Evolutionary conservation across 1,139 yeast species (phyloP), one percentile per base, ranked within the genome.

Genomic region (Debaryomycetaceae sp.): DNA sequence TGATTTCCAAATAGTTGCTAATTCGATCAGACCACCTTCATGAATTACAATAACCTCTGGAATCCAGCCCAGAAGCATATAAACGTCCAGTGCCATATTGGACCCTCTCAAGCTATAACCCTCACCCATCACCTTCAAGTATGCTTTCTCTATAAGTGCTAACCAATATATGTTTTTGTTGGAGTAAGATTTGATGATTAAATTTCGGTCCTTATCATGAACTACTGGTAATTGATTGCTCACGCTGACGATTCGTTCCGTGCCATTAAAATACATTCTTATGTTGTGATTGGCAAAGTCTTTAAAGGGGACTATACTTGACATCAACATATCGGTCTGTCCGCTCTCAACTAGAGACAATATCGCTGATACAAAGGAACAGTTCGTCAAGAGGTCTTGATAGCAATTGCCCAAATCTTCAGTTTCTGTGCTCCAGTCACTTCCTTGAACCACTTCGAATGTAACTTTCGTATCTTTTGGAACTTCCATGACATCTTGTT

Each of bases 11-110:
- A 72, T 59, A 0, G 47, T 46, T 11, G 50, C 56, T 32, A 64
- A 53, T 35, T 49, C 41, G 2, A 37, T 36, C 1, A 64, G 62
- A 13, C 65, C 37, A 35, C 52, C 42, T 8, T 63, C 63, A 45
- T 61, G 60, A 34, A 53, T 52, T 2, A 77, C 53, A 5, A 75
- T 49, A 30, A 79, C 77, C 47, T 86, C 89, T 0, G 96, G 96
- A 3, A 83, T 56, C 84, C 87, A 88, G 0, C 91, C 89, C 4
- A 81, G 70, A 6, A 88, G 49, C 36, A 79, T 62, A 50, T 65
- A 86, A 0, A 87, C 76, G 51, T 87, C 96, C n/a, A 75, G 67
- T 1, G 88, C 86, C 56, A 87, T 79, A 55, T 88, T 87, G 0
- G 96, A 87, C 0, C 97, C 97, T 5, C 58, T 56, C 40, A 80